Evolutionary conservation across 495 filamentous ascomycete species (phyloP).

Genomic region (Tuber microsphaerosporum): DNA sequence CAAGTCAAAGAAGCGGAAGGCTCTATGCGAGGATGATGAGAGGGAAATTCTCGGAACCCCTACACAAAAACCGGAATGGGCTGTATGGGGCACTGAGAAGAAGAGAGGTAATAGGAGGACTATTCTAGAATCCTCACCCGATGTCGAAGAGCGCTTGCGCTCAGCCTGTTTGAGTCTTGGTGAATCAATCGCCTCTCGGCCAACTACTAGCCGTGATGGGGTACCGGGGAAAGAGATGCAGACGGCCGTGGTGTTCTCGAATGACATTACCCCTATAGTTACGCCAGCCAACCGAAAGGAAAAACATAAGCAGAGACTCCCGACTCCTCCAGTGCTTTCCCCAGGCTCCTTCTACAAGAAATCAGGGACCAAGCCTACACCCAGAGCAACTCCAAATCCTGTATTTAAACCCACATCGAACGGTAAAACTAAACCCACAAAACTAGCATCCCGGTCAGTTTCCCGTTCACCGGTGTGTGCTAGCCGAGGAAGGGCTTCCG

Average conservation of each 20-base stretch:
- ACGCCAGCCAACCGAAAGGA: background rate
- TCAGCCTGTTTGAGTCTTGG: background rate
- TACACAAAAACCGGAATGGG: constrained; percentile 6
- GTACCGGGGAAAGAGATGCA: background rate
- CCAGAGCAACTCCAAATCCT: background rate
- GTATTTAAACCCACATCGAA: background rate
- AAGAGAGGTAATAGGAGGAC: background rate
- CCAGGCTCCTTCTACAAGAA: background rate
- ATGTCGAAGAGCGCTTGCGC: background rate
- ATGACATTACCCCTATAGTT: background rate
- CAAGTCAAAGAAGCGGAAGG: constrained; percentile 18
- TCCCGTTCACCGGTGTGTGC: background rate
- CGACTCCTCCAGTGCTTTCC: background rate
- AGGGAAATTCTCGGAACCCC: constrained; percentile 23
- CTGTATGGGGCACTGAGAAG: background rate
- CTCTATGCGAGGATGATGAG: constrained; percentile 10
- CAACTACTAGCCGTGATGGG: background rate
- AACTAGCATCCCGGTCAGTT: background rate
- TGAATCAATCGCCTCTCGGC: background rate
- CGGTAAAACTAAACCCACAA: background rate
- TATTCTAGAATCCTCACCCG: background rate
- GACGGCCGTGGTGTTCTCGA: background rate
- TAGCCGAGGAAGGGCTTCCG: background rate
- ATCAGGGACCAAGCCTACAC: background rate
- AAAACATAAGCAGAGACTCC: background rate